These are phyloP conservation scores for Alternaria sp. DNA, from an alignment of 2,329 filamentous ascomycete species.

Conservation along the genomic window DNA sequence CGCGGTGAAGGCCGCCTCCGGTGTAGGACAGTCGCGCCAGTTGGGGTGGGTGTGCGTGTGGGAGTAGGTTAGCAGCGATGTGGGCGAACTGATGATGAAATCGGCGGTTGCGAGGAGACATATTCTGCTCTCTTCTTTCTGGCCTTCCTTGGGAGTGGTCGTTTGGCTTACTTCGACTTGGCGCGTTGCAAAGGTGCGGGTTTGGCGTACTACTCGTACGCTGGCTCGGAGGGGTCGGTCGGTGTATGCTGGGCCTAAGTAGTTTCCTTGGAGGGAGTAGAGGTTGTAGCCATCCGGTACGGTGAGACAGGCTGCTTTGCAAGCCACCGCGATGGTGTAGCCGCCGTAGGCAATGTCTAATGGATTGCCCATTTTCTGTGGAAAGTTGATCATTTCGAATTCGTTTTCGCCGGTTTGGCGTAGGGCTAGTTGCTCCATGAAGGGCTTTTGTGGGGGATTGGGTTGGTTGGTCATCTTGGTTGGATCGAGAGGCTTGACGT, in stretches of 20 bases:
- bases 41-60: conserved; percentile 42
- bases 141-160: conserved; percentile 9
- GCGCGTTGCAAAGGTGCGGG: conserved; percentile 57
- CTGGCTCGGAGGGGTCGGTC: conserved; percentile 49
- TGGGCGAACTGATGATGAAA: conserved; percentile 54
- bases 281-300: conserved; percentile 49
- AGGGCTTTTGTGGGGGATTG: conserved; percentile 1
- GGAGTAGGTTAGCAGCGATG: conserved; percentile 48
- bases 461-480: not conserved
- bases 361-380: conserved; percentile 50
- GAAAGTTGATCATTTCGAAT: conserved; percentile 28
- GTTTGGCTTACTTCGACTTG: conserved; percentile 55
- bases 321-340: conserved; percentile 51
- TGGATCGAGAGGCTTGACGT: not conserved
- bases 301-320: conserved; percentile 52
- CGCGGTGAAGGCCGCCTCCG: not conserved
- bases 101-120: conserved; percentile 56
- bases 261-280: conserved; percentile 58
- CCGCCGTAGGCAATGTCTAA: conserved; percentile 55
- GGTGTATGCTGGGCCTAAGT: conserved; percentile 54
- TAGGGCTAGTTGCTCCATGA: conserved; percentile 25
- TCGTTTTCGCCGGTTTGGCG: conserved; percentile 12
- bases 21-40: conserved; percentile 13
- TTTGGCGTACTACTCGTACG: conserved; percentile 52
- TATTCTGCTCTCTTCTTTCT: conserved; percentile 46